Conservation (phyloP, 2,329 filamentous ascomycete species). For the Pyricularia sp. region DNA sequence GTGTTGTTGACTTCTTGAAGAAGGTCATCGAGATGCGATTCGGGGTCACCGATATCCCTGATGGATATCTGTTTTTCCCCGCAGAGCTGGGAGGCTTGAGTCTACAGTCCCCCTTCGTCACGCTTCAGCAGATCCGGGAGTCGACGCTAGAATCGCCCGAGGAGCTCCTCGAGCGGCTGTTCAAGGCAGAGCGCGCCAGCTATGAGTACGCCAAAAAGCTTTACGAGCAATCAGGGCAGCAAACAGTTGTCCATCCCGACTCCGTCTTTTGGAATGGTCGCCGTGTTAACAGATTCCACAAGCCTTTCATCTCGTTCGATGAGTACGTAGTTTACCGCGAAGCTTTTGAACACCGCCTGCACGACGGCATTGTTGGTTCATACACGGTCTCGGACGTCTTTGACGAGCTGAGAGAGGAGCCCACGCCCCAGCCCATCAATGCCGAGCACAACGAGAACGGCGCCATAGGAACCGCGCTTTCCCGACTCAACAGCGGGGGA, state of each 20-base stretch:
- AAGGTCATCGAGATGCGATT: constrained; percentile 42
- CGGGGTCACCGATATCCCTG: constrained; percentile 28
- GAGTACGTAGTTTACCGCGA: constrained; percentile 35
- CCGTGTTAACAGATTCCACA: too few relatives aligned
- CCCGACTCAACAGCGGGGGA: background rate
- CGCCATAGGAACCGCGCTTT: constrained; percentile 15
- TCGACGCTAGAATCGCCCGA: constrained; percentile 20
- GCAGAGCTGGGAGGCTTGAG: constrained; percentile 35
- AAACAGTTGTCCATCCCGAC: too few relatives aligned
- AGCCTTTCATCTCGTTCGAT: constrained; percentile 32
- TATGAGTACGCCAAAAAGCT: constrained; percentile 24
- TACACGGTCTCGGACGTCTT: constrained; percentile 24
- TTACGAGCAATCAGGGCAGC: constrained; percentile 22
- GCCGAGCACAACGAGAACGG: constrained; percentile 11
- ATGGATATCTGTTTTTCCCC: constrained; percentile 37
- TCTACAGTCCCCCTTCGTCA: constrained; percentile 34
- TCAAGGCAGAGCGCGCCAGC: constrained; percentile 22
- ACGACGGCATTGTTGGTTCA: constrained; percentile 6
- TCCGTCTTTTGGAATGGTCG: too few relatives aligned
- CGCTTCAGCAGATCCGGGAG: constrained; percentile 28
- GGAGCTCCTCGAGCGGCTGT: constrained; percentile 19
- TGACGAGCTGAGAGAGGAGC: constrained; percentile 22
- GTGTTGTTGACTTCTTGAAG: constrained; percentile 47
- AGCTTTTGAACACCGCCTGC: constrained; percentile 21
- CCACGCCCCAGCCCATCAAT: constrained; percentile 17